Percentiles rank a stretch among this genome's conserved stretches.
These are phyloP conservation scores for Buxus sempervirens DNA, from an alignment of 164 flowering plant genomes.

Conservation along the genomic window DNA sequence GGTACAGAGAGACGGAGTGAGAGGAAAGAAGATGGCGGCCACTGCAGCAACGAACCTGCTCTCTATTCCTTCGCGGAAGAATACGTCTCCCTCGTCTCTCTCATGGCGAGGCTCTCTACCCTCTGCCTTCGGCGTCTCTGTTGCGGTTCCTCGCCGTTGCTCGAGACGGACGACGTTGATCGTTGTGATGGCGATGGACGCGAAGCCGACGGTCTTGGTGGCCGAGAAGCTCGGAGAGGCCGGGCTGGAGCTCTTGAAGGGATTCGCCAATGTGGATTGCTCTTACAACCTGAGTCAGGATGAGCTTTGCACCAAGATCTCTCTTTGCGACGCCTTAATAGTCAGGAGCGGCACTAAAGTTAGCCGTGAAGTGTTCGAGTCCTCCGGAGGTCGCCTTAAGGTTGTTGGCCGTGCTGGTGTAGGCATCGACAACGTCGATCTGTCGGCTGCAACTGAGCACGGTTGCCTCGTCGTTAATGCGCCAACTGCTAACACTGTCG, in stretches of 20 bases:
- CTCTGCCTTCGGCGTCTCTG: constrained; percentile 19
- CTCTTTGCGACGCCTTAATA: constrained; percentile 84
- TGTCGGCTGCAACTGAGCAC: constrained; percentile 75
- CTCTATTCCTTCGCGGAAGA: constrained; percentile 20
- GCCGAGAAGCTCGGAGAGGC: constrained; percentile 86
- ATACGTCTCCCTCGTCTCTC: constrained; percentile 14
- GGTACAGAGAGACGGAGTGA: background rate
- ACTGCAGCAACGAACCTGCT: constrained; percentile 23
- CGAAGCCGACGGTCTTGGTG: constrained; percentile 83
- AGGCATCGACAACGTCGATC: constrained; percentile 87
- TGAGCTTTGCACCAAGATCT: constrained; percentile 88
- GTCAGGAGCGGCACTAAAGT: constrained; percentile 91
- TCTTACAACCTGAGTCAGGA: constrained; percentile 67
- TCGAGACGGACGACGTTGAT: constrained; percentile 12
- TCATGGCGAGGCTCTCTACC: constrained; percentile 24
- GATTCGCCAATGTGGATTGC: constrained; percentile 78
- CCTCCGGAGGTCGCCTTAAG: constrained; percentile 66
- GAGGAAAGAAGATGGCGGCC: constrained; percentile 30
- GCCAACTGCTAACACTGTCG: constrained; percentile 79
- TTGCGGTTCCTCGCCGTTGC: constrained; percentile 16
- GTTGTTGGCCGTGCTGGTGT: constrained; percentile 94
- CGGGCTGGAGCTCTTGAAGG: constrained; percentile 56
- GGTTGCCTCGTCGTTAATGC: constrained; percentile 89
- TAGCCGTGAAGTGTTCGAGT: constrained; percentile 71
- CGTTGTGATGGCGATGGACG: constrained; percentile 30